phyloP scores from a whole-genome alignment of 805 yeast genomes.

The Ogataea saltuana region DNA sequence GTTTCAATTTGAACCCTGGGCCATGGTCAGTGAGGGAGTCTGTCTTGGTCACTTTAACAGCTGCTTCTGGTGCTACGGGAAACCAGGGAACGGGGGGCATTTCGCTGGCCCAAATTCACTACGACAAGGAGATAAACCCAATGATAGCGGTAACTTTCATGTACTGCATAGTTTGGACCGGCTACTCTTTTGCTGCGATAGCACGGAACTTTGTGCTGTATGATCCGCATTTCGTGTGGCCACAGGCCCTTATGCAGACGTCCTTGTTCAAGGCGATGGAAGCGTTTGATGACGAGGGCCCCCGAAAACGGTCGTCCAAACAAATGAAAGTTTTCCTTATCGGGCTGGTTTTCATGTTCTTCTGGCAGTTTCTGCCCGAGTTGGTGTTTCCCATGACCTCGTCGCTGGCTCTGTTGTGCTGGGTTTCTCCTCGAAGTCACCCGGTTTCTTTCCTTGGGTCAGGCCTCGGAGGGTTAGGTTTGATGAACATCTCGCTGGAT shows the following conservation, averaged over 20 bases:
- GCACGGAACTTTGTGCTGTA: conserved; percentile 47
- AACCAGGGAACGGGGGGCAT: conserved; percentile 50
- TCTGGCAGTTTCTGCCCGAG: conserved; percentile 54
- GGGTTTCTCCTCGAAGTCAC: conserved; percentile 46
- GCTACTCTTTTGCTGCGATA: conserved; percentile 54
- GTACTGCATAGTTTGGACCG: conserved; percentile 54
- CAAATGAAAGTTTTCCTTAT: conserved; percentile 41
- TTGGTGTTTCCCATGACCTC: conserved; percentile 49
- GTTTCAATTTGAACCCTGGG: conserved; percentile 49
- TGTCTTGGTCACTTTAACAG: conserved; percentile 51
- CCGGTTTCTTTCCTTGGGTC: conserved; percentile 48
- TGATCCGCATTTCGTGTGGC: conserved; percentile 53
- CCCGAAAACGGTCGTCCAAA: conserved; percentile 5
- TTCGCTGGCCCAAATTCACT: conserved; percentile 48
- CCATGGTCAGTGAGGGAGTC: conserved; percentile 59
- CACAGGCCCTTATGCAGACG: conserved; percentile 54
- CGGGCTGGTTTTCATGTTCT: conserved; percentile 37
- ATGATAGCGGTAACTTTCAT: conserved; percentile 44
- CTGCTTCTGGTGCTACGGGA: conserved; percentile 54
- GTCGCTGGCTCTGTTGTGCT: conserved; percentile 50
- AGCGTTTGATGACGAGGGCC: conserved; percentile 11
- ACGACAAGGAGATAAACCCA: conserved; percentile 39
- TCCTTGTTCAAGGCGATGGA: conserved; percentile 39
- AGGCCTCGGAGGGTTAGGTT: conserved; percentile 55
- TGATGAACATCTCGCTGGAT: conserved; percentile 48